phyloP scores from a whole-genome alignment of 148 eudicot genomes.

The Polygonum aviculare region DNA sequence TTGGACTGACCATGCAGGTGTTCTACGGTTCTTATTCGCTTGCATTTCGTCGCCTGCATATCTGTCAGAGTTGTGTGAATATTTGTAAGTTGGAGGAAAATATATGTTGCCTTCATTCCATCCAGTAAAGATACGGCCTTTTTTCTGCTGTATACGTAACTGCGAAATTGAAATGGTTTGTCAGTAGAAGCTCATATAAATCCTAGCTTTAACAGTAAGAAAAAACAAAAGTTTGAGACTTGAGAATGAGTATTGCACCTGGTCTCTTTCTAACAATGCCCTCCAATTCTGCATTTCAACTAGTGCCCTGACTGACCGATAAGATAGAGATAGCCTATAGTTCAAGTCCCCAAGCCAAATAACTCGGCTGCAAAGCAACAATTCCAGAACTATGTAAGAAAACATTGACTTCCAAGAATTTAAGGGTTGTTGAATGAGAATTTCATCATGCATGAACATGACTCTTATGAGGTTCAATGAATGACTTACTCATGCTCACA shows the following conservation, averaged over 20 bases:
- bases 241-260: conserved; percentile 32
- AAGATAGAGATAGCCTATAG: conserved; percentile 77
- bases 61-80: conserved; percentile 87
- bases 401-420: not conserved
- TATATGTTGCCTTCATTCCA: conserved; percentile 97
- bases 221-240: not conserved
- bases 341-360: conserved; percentile 98
- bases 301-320: conserved; percentile 88
- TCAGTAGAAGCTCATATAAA: not conserved
- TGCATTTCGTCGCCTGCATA: conserved; percentile 82
- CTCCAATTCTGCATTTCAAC: conserved; percentile 99
- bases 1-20: conserved; percentile 83
- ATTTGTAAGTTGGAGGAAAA: conserved; percentile 96
- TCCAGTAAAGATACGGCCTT: conserved; percentile 70
- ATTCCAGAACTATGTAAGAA: not conserved
- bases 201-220: not conserved
- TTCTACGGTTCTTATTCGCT: conserved; percentile 81
- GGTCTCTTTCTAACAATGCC: conserved; percentile 84
- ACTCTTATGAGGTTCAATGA: not conserved
- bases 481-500: conserved; percentile 80
- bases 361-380: conserved; percentile 53
- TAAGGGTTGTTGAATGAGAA: not conserved
- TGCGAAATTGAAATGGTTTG: conserved; percentile 20
- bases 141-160: conserved; percentile 80
- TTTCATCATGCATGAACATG: not conserved